These are phyloP conservation scores for Fragilariopsis cylindrus DNA, from an alignment of 108 stramenopile genomes.

Conservation along the genomic window DNA sequence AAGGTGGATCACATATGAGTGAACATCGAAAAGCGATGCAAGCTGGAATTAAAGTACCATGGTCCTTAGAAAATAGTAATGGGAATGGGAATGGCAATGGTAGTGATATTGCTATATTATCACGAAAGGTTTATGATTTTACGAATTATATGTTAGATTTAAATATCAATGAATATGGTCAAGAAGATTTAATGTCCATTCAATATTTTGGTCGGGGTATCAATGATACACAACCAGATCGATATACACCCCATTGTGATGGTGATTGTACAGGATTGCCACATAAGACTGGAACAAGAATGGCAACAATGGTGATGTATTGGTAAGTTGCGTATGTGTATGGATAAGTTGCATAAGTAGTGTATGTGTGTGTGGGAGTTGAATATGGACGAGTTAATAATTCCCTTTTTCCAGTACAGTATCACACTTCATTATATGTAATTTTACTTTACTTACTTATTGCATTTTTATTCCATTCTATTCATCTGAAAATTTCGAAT, in stretches of 20 bases:
- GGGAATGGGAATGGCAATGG: constrained; percentile 30
- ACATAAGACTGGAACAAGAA: constrained; percentile 74
- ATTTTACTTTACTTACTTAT: too few species aligned
- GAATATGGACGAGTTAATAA: too few species aligned
- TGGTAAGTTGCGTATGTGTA: constrained; percentile 35
- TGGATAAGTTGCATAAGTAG: not conserved
- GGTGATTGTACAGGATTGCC: constrained; percentile 75
- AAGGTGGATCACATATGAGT: constrained; percentile 66
- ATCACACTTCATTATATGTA: too few species aligned
- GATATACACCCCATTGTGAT: constrained; percentile 94
- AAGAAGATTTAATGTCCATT: constrained; percentile 86
- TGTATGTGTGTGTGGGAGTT: not conserved
- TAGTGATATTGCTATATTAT: constrained; percentile 61
- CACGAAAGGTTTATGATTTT: constrained; percentile 77
- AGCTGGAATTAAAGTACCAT: constrained; percentile 71
- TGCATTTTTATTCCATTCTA: too few species aligned
- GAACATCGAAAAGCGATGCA: constrained; percentile 79
- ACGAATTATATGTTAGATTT: constrained; percentile 77
- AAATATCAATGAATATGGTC: constrained; percentile 68
- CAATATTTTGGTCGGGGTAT: constrained; percentile 83
- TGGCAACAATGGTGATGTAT: constrained; percentile 96
- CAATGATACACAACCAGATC: constrained; percentile 76
- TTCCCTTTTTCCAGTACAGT: too few species aligned
- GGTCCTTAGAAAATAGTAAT: constrained; percentile 36
- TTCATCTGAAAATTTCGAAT: too few species aligned